These are phyloP conservation scores for Nitzschia sp. DNA, from an alignment of 108 stramenopile genomes.

Conservation along the genomic window DNA sequence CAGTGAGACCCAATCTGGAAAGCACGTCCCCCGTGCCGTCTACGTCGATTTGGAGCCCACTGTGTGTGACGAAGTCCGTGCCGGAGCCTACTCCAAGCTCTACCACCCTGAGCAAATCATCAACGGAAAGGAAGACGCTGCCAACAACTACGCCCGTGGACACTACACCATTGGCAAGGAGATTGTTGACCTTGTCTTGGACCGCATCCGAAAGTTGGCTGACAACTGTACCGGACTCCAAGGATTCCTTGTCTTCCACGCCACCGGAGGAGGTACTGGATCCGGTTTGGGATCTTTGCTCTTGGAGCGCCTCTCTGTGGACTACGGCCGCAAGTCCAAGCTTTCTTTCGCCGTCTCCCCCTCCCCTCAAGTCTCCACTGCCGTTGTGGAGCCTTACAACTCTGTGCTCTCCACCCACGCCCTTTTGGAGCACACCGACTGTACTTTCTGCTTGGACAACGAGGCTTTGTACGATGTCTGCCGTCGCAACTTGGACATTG, in stretches of 20 bases:
- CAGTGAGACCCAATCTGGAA: constrained; percentile 95
- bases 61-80: constrained; percentile 94
- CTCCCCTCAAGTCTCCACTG: constrained; percentile 92
- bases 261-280: constrained; percentile 98
- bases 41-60: constrained; percentile 97
- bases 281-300: constrained; percentile 98
- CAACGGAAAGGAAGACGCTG: constrained; percentile 98
- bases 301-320: constrained; percentile 95
- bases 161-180: constrained; percentile 99
- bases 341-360: constrained; percentile 96
- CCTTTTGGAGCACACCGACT: constrained; percentile 93
- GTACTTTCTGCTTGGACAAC: constrained; percentile 94
- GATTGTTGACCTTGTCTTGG: constrained; percentile 95
- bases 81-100: constrained; percentile 86
- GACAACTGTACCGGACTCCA: constrained; percentile 99
- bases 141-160: constrained; percentile 99
- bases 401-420: constrained; percentile 94
- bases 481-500: constrained; percentile 91
- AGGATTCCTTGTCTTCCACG: constrained; percentile 99
- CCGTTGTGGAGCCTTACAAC: constrained; percentile 97
- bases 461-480: constrained; percentile 95
- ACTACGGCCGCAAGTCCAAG: constrained; percentile 99
- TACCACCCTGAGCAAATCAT: constrained; percentile 99
- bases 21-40: constrained; percentile 98
- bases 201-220: constrained; percentile 97